Percentiles rank a stretch among this genome's conserved stretches.
Conservation (phyloP, 129 eudicot genomes). For the Logfia minima region DNA sequence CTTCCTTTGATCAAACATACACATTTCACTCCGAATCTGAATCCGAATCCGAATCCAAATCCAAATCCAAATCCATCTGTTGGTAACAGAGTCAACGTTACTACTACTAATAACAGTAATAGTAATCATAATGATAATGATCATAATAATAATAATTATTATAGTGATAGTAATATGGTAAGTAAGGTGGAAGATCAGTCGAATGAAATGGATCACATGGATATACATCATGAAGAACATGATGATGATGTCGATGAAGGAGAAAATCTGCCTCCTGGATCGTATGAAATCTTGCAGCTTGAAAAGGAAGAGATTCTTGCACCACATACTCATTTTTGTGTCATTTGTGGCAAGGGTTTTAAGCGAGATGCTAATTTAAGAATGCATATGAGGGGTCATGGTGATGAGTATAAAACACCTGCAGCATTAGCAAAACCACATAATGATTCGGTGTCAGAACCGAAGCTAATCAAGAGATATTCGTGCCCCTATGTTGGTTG, state of each 20-base stretch:
- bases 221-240: slow-evolving; percentile 61
- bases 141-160: slow-evolving; percentile 14
- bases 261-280: slow-evolving; percentile 90
- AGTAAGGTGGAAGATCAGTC: slow-evolving; percentile 57
- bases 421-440: slow-evolving; percentile 96
- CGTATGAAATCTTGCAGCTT: slow-evolving; percentile 86
- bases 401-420: slow-evolving; percentile 96
- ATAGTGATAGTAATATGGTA: slow-evolving; percentile 21
- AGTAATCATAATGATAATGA: neutral
- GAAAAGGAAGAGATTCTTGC: slow-evolving; percentile 96
- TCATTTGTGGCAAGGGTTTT: slow-evolving; percentile 92
- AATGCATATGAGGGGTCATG: slow-evolving; percentile 99
- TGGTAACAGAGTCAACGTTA: slow-evolving; percentile 16
- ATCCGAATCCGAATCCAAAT: slow-evolving; percentile 8
- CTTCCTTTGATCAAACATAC: slow-evolving; percentile 65
- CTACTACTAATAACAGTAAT: slow-evolving; percentile 1
- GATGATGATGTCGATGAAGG: slow-evolving; percentile 88
- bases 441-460: slow-evolving; percentile 61
- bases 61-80: slow-evolving; percentile 15
- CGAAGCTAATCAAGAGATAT: slow-evolving; percentile 65
- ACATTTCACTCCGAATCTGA: slow-evolving; percentile 34
- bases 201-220: slow-evolving; percentile 41
- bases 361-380: slow-evolving; percentile 89
- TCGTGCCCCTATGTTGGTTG: slow-evolving; percentile 90
- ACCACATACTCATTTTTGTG: slow-evolving; percentile 94